Evolutionary conservation across 495 filamentous ascomycete genomes (phyloP), one percentile per base, ranked within the genome.

Genomic region (Lepraria neglecta): DNA sequence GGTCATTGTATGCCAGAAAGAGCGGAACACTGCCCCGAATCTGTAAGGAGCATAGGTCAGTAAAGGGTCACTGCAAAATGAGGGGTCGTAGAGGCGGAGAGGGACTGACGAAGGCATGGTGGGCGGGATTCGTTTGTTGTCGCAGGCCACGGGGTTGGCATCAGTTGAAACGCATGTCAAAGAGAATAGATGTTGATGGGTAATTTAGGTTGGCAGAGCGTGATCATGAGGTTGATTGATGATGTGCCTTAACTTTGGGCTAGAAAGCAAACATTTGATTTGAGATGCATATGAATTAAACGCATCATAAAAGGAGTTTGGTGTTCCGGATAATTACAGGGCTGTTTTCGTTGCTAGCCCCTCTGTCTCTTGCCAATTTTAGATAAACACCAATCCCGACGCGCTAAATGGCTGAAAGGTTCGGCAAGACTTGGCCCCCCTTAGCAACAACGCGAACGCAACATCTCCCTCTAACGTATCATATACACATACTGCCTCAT

Each of bases 1-100:
- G 74, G 91, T 96, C 90, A 97, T 94, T 57, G 90, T 87, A 80
- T 97, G 92, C 92, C 92, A 97, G 75, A 96, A 90, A 65, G 87
- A 88, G 66, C 84, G 82, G 74, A 88, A 84, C 73, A 82, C 76
- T 56, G 77, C 77, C 59, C 80, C 78, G 64, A 92, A 69, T 62
- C 86, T 88, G 17, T 47, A 12, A 17, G 15, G 21, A n/a, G 12
- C 47, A 38, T 14, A 9, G 9, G 14, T 65, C 59, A 65, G 59
- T 57, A 56, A 58, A 46, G 10, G 10, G 35, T 15, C 12, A 17
- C 44, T n/a, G 6, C 27, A 27, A 19, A 48, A n/a, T 4, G 17
- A 19, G 52, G 44, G 4, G 24, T 3, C 5, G 33, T 17, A 14
- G 30, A 44, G 30, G 28, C 19, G 31, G 14, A 33, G 45, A 24